These are phyloP conservation scores for Cicer bijugum DNA, from an alignment of 306 rosid genomes.

Conservation along the genomic window DNA sequence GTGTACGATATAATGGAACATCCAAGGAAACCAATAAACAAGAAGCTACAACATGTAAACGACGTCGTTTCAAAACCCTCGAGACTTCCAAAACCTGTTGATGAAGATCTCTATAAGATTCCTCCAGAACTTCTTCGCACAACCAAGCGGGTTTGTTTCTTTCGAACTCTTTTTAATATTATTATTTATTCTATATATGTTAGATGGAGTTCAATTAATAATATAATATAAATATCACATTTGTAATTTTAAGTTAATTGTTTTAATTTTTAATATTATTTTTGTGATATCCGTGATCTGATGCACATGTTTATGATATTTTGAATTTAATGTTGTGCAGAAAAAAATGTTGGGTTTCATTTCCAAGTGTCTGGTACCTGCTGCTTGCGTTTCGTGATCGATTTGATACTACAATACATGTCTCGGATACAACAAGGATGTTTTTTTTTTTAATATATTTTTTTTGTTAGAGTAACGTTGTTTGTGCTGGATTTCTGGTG, in stretches of 20 bases:
- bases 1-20: constrained; percentile 69
- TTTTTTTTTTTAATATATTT: not conserved
- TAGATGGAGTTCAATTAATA: too few relatives aligned
- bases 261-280: not conserved
- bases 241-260: too few relatives aligned
- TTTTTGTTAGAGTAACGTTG: too few relatives aligned
- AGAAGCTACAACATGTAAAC: not conserved
- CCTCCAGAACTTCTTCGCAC: constrained; percentile 79
- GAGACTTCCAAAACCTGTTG: constrained; percentile 62
- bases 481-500: constrained; percentile 28
- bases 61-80: constrained; percentile 47
- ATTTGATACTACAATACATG: too few relatives aligned
- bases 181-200: not conserved
- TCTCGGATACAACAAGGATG: not conserved
- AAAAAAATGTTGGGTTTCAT: constrained; percentile 76
- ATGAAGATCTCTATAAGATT: constrained; percentile 91
- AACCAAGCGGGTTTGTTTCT: constrained; percentile 56
- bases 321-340: constrained; percentile 49
- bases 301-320: not conserved
- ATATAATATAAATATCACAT: too few relatives aligned
- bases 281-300: not conserved
- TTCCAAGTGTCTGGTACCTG: constrained; percentile 81
- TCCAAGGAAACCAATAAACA: constrained; percentile 41
- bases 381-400: constrained; percentile 71
- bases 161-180: not conserved